phyloP scores from a whole-genome alignment of 345 rosid species.

The Gossypium raimondii region DNA sequence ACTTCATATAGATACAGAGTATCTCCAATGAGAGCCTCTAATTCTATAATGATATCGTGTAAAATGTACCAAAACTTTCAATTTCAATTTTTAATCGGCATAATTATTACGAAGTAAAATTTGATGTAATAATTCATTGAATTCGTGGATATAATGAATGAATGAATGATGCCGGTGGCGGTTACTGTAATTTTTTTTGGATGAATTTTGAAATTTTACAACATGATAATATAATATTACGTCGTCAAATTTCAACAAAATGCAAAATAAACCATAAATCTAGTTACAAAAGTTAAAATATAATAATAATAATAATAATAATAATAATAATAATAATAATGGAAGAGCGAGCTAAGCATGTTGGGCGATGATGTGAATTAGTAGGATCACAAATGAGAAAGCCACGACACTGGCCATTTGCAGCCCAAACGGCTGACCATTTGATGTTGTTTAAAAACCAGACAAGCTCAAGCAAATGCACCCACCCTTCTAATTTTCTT shows the following conservation, averaged over 20 bases:
- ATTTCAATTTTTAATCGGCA: too few species aligned
- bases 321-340: neutral
- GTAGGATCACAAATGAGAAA: neutral
- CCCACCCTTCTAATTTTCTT: neutral
- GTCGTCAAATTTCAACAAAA: too few species aligned
- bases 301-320: too few species aligned
- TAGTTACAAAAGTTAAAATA: too few species aligned
- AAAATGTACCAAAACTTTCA: too few species aligned
- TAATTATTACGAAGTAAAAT: neutral
- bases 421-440: slow-evolving; percentile 1
- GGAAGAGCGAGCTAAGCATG: neutral
- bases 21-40: too few species aligned
- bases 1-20: neutral
- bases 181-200: too few species aligned
- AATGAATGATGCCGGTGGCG: neutral
- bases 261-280: too few species aligned
- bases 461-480: neutral
- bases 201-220: too few species aligned
- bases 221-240: too few species aligned
- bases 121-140: neutral
- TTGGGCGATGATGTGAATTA: neutral
- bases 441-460: neutral
- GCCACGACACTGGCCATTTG: slow-evolving; percentile 2
- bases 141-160: neutral
- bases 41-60: too few species aligned